phyloP scores from a whole-genome alignment of 2,329 filamentous ascomycete species.

The Sphaerulina musiva region DNA sequence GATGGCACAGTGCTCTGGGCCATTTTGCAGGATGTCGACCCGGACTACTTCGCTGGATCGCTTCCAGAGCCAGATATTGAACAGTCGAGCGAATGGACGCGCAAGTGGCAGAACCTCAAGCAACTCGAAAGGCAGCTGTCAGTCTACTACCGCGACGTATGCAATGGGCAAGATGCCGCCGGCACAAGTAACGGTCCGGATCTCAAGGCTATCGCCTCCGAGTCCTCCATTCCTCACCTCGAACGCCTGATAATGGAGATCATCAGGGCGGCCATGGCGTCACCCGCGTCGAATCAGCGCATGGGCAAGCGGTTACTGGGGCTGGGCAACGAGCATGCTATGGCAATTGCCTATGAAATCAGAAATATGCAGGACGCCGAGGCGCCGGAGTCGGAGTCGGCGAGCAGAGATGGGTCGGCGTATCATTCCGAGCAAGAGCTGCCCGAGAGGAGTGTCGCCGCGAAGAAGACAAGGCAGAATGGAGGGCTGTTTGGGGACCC shows the following conservation, averaged over 20 bases:
- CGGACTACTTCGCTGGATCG: conserved; percentile 43
- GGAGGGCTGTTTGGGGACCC: conserved; percentile 36
- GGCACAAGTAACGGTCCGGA: conserved; percentile 38
- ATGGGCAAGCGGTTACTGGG: conserved; percentile 37
- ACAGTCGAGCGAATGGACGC: conserved; percentile 45
- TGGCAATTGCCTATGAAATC: conserved; percentile 32
- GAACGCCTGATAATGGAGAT: conserved; percentile 44
- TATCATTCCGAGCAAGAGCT: conserved; percentile 30
- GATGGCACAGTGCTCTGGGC: conserved; percentile 45
- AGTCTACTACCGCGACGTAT: conserved; percentile 44
- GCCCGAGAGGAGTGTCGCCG: conserved; percentile 16
- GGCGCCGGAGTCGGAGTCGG: conserved; percentile 23
- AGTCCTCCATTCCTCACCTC: conserved; percentile 35
- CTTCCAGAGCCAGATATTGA: conserved; percentile 43
- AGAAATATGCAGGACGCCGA: conserved; percentile 31
- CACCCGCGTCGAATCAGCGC: conserved; percentile 43
- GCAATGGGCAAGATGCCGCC: conserved; percentile 34
- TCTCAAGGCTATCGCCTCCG: conserved; percentile 45
- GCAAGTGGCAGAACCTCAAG: conserved; percentile 49
- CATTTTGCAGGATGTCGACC: conserved; percentile 44
- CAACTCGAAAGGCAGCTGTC: conserved; percentile 45
- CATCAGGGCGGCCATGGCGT: conserved; percentile 44
- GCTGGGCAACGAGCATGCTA: conserved; percentile 30
- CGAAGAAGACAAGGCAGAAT: conserved; percentile 14
- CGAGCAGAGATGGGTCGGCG: conserved; percentile 28